Percentiles rank a stretch among this genome's conserved stretches.
Conservation (phyloP, 2,329 filamentous ascomycete species). For the Alternaria novae-zelandiae region DNA sequence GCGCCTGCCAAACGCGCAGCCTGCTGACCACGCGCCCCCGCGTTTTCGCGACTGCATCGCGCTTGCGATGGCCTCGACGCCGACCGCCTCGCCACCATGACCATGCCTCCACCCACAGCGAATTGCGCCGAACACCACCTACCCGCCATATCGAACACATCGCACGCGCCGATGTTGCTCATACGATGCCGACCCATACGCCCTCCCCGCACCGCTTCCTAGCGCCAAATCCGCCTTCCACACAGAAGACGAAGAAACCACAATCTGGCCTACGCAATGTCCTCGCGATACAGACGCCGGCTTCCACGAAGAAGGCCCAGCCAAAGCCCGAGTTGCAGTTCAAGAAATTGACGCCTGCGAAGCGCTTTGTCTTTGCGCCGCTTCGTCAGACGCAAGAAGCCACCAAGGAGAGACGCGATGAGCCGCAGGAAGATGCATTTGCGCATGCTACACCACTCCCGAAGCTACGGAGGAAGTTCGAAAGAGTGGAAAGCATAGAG, state of each 20-base stretch:
- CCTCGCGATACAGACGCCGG: conserved; percentile 19
- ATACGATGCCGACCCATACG: conserved; percentile 33
- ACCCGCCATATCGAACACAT: background rate
- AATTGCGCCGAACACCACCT: background rate
- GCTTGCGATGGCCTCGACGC: background rate
- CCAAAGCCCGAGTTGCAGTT: conserved; percentile 5
- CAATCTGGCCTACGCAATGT: conserved; percentile 32
- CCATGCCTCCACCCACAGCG: background rate
- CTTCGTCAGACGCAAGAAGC: conserved; percentile 10
- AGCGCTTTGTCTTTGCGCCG: conserved; percentile 39
- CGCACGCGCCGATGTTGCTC: conserved; percentile 1
- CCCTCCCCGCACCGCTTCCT: conserved; percentile 46
- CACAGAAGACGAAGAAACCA: conserved; percentile 30
- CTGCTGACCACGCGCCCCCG: conserved; percentile 23
- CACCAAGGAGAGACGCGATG: conserved; percentile 6
- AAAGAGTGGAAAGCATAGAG: conserved; percentile 46
- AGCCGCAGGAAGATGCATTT: background rate
- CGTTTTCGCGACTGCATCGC: conserved; percentile 10
- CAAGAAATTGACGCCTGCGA: conserved; percentile 36
- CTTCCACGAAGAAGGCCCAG: background rate
- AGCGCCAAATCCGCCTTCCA: conserved; percentile 23
- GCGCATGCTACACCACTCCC: conserved; percentile 18
- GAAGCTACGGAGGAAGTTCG: conserved; percentile 25
- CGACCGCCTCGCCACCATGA: background rate
- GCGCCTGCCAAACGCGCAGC: background rate